Conservation (phyloP, 1,284 basidiomycete genomes). For the Cryptococcus hybrid region DNA sequence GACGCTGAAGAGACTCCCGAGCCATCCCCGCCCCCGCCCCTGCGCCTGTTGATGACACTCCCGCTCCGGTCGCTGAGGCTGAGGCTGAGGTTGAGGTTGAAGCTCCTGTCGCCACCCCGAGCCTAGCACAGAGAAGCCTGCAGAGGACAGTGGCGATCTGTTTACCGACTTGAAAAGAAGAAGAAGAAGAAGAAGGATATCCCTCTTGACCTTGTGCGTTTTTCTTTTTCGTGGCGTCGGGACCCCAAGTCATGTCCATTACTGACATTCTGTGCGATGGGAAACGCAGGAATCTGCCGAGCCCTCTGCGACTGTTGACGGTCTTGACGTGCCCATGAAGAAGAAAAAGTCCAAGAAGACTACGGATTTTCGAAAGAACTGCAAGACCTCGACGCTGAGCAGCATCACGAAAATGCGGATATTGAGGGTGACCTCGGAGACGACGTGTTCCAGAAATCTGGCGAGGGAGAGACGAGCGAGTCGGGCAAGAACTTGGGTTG, state of each 20-base stretch:
- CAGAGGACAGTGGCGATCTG: slow-evolving; percentile 41
- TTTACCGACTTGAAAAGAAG: slow-evolving; percentile 58
- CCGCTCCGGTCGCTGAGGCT: slow-evolving; percentile 24
- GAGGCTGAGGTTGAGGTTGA: slow-evolving; percentile 10
- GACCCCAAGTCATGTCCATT: too few relatives aligned
- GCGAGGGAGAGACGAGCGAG: slow-evolving; percentile 57
- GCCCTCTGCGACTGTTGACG: slow-evolving; percentile 40
- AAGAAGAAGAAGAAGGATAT: slow-evolving; percentile 54
- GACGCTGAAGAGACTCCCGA: slow-evolving; percentile 39
- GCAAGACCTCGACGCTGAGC: slow-evolving; percentile 51
- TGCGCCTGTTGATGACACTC: slow-evolving; percentile 22
- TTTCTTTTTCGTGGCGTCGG: too few relatives aligned
- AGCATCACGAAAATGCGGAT: slow-evolving; percentile 57
- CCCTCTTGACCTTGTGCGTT: slow-evolving; percentile 43
- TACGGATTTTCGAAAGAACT: slow-evolving; percentile 70
- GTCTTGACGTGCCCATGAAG: slow-evolving; percentile 53
- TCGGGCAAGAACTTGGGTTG: slow-evolving; percentile 68
- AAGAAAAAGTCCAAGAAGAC: slow-evolving; percentile 56
- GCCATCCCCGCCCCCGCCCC: slow-evolving; percentile 16
- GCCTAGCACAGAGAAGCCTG: slow-evolving; percentile 23
- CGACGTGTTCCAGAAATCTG: slow-evolving; percentile 64
- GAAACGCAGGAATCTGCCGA: slow-evolving; percentile 21
- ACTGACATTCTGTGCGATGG: background rate
- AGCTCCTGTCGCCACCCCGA: slow-evolving; percentile 11
- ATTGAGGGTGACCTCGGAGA: slow-evolving; percentile 69